Percentiles rank a stretch among this genome's conserved stretches.
These are phyloP conservation scores for Pichia sp. DNA, from an alignment of 1,139 yeast species.

Conservation along the genomic window DNA sequence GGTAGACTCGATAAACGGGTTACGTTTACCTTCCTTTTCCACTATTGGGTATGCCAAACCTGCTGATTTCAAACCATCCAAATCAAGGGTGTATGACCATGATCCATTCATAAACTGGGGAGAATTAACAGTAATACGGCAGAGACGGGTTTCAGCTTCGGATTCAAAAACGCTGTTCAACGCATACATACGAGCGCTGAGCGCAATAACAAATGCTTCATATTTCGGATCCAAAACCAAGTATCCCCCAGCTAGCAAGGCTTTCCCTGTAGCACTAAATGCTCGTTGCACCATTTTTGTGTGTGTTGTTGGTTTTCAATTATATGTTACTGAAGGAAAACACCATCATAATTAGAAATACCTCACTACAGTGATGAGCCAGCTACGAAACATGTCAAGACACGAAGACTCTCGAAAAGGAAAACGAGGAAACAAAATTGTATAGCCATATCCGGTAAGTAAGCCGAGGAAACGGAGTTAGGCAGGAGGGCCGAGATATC, in stretches of 20 bases:
- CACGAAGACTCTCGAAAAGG: neutral
- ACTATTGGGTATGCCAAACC: conserved; percentile 6
- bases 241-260: conserved; percentile 90
- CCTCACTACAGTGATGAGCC: neutral
- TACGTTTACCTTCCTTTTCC: conserved; percentile 33
- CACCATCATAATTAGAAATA: neutral
- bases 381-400: neutral
- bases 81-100: conserved; percentile 53
- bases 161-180: conserved; percentile 29
- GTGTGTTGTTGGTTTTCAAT: neutral
- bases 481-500: neutral
- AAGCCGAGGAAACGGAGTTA: neutral
- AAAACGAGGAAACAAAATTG: neutral
- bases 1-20: conserved; percentile 76
- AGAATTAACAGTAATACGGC: conserved; percentile 49
- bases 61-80: neutral
- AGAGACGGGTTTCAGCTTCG: conserved; percentile 14
- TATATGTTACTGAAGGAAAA: neutral
- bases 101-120: conserved; percentile 74
- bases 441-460: neutral
- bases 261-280: conserved; percentile 94
- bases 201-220: conserved; percentile 77
- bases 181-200: conserved; percentile 88
- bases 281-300: conserved; percentile 12
- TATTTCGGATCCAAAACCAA: conserved; percentile 77